Percentiles rank a stretch among this genome's conserved stretches.
Evolutionary conservation across 1,284 basidiomycete genomes (phyloP).

Genomic region (Ganoderma sp.): DNA sequence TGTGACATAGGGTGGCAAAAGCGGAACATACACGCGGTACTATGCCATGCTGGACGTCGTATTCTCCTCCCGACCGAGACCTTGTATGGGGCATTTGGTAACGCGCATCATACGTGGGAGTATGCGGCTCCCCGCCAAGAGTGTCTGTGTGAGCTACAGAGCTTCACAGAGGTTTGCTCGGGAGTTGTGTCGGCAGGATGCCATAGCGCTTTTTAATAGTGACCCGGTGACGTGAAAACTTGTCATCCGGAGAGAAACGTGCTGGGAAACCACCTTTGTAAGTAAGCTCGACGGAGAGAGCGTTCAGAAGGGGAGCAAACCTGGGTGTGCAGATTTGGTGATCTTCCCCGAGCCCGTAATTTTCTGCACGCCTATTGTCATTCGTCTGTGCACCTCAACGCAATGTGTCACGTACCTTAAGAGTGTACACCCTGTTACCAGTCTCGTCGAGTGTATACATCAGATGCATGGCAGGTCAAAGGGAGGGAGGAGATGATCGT

Average conservation of each 20-base stretch:
- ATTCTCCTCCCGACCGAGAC: not conserved
- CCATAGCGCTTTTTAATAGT: constrained; percentile 92
- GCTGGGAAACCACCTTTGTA: constrained; percentile 53
- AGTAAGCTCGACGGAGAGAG: constrained; percentile 4
- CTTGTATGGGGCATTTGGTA: not conserved
- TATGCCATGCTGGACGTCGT: not conserved
- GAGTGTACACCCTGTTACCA: constrained; percentile 87
- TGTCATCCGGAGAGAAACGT: constrained; percentile 97
- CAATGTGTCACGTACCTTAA: constrained; percentile 68
- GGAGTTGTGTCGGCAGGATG: constrained; percentile 89
- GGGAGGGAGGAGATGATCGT: constrained; percentile 20
- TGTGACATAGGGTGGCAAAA: not conserved
- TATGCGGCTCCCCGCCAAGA: not conserved
- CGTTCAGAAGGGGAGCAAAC: constrained; percentile 50
- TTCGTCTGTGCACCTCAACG: not conserved
- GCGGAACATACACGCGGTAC: not conserved
- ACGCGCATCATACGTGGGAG: not conserved
- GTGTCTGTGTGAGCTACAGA: not conserved
- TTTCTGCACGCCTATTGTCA: constrained; percentile 63
- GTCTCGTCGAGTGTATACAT: constrained; percentile 88
- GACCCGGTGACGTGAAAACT: constrained; percentile 94
- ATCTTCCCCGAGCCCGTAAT: constrained; percentile 77
- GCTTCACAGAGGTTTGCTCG: constrained; percentile 79
- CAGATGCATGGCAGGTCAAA: constrained; percentile 75
- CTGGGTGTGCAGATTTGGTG: constrained; percentile 94